Conservation (phyloP, 352 stramenopile genomes). For the Plasmopara viticola region DNA sequence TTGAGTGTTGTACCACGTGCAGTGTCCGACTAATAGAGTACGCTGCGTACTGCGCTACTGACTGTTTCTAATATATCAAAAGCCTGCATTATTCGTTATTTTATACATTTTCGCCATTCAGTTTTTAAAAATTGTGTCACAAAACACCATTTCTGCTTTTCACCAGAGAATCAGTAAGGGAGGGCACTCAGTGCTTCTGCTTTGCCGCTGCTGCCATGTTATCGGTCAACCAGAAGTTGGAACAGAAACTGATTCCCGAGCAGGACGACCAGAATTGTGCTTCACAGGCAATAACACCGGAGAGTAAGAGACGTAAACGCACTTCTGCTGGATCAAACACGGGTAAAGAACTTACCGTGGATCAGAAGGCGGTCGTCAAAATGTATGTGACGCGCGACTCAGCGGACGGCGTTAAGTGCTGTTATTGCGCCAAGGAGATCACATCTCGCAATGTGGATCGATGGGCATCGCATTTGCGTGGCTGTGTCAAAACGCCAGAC, state of each 20-base stretch:
- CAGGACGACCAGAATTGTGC: slow-evolving; percentile 1
- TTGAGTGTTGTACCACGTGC: slow-evolving; percentile 80
- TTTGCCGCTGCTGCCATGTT: slow-evolving; percentile 26
- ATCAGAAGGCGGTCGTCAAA: slow-evolving; percentile 72
- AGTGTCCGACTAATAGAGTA: slow-evolving; percentile 54
- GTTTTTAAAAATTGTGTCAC: background rate
- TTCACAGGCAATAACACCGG: slow-evolving; percentile 12
- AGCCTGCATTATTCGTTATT: no score
- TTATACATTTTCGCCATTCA: no score
- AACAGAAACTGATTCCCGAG: slow-evolving; percentile 30
- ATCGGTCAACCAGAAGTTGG: slow-evolving; percentile 24
- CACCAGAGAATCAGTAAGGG: slow-evolving; percentile 15
- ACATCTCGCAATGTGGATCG: slow-evolving; percentile 77
- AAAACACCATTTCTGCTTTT: slow-evolving; percentile 6
- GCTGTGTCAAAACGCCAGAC: slow-evolving; percentile 68
- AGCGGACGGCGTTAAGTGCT: slow-evolving; percentile 69
- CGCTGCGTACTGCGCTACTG: background rate
- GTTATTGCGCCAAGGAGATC: slow-evolving; percentile 83
- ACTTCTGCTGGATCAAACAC: slow-evolving; percentile 22
- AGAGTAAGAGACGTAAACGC: slow-evolving; percentile 31
- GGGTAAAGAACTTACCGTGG: slow-evolving; percentile 53
- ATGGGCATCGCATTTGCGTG: slow-evolving; percentile 74
- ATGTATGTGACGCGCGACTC: slow-evolving; percentile 64
- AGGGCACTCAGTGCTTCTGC: slow-evolving; percentile 14
- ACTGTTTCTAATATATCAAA: no score